Evolutionary conservation across 345 rosid genomes (phyloP).

Genomic region (Murraya paniculata): DNA sequence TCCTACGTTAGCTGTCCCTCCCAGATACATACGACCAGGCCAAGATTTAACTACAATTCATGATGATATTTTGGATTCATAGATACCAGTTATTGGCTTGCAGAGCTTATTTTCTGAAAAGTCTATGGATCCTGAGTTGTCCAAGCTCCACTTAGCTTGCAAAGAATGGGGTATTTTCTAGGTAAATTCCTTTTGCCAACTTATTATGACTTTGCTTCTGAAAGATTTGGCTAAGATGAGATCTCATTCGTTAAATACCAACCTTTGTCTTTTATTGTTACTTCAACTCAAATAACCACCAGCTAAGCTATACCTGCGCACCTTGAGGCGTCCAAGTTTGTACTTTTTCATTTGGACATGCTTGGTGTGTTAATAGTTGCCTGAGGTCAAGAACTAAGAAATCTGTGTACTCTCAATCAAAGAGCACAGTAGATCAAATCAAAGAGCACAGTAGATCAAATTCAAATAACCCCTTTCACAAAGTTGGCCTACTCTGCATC

Average conservation of each 20-base stretch:
- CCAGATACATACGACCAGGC: slow-evolving; percentile 27
- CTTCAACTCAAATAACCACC: too few species aligned
- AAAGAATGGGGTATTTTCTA: slow-evolving; percentile 14
- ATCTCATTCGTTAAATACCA: too few species aligned
- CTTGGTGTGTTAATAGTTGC: too few species aligned
- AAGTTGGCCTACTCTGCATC: background rate
- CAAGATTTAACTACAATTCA: slow-evolving; percentile 1
- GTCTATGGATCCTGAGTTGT: slow-evolving; percentile 31
- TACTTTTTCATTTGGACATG: background rate
- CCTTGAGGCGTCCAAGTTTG: too few species aligned
- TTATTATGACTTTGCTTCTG: background rate
- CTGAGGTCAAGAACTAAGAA: too few species aligned
- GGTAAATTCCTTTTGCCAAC: background rate
- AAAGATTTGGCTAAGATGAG: too few species aligned
- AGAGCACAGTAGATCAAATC: too few species aligned
- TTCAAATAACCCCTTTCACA: background rate
- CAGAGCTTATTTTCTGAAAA: slow-evolving; percentile 25
- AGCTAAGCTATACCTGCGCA: too few species aligned
- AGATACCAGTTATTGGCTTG: slow-evolving; percentile 41
- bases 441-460: background rate
- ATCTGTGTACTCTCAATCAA: too few species aligned
- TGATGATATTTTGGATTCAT: background rate
- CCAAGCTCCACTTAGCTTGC: slow-evolving; percentile 34
- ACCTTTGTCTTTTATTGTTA: too few species aligned
- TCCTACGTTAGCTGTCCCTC: slow-evolving; percentile 18